Conservation (phyloP, 495 filamentous ascomycete species). For the Daldinia loculata region DNA sequence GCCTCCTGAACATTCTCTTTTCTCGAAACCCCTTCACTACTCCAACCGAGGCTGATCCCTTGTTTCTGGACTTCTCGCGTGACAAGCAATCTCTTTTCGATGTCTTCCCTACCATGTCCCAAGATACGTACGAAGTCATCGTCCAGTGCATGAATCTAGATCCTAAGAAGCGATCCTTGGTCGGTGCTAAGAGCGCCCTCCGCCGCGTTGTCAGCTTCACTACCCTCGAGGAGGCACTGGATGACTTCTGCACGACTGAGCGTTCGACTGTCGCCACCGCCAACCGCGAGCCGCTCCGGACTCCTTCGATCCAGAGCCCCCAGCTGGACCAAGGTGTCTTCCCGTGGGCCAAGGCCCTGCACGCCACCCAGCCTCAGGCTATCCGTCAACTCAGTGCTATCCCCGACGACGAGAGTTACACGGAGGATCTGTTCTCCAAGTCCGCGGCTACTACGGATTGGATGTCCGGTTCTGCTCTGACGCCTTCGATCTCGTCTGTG, state of each 20-base stretch:
- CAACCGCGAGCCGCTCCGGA: constrained; percentile 94
- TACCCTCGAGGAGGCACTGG: constrained; percentile 81
- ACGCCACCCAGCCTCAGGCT: constrained; percentile 75
- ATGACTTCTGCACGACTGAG: constrained; percentile 92
- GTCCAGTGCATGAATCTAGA: constrained; percentile 87
- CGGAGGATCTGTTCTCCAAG: constrained; percentile 87
- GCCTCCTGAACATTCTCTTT: constrained; percentile 94
- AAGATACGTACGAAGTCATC: constrained; percentile 94
- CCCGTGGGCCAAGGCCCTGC: constrained; percentile 93
- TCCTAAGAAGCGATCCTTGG: constrained; percentile 85
- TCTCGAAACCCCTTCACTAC: constrained; percentile 92
- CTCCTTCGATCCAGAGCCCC: constrained; percentile 92
- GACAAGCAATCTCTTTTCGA: constrained; percentile 96
- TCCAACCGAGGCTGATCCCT: constrained; percentile 82
- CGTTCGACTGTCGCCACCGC: constrained; percentile 76
- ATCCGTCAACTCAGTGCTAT: constrained; percentile 88
- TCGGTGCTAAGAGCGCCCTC: constrained; percentile 77
- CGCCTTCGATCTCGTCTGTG: constrained; percentile 80
- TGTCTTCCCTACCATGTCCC: constrained; percentile 97
- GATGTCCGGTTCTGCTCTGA: constrained; percentile 72
- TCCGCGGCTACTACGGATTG: constrained; percentile 78
- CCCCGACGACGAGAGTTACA: constrained; percentile 75
- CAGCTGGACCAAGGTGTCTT: constrained; percentile 81
- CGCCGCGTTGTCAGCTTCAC: constrained; percentile 88
- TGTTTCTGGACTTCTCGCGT: constrained; percentile 90